A percentile compares a stretch with the other conserved stretches of the same genome.
These are phyloP conservation scores for Termitomyces sp. DNA, from an alignment of 768 basidiomycete species.

Conservation along the genomic window DNA sequence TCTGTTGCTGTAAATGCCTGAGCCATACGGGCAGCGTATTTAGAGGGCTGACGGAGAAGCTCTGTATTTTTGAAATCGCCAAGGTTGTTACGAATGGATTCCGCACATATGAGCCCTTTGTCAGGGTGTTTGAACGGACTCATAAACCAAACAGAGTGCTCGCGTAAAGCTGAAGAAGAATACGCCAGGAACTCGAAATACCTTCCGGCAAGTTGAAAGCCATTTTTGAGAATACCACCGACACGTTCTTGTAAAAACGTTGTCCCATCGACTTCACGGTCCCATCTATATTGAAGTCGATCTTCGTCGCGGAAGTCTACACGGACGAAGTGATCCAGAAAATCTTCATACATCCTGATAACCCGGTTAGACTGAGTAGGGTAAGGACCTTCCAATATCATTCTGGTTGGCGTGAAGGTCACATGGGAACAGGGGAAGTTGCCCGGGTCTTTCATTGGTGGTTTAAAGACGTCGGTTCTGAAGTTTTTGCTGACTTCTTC, in stretches of 20 bases:
- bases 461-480: constrained; percentile 10
- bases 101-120: constrained; percentile 44
- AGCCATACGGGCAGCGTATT: constrained; percentile 77
- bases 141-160: constrained; percentile 84
- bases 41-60: constrained; percentile 58
- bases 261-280: constrained; percentile 54
- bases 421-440: constrained; percentile 69
- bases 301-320: constrained; percentile 88
- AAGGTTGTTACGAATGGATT: constrained; percentile 53
- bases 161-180: constrained; percentile 69
- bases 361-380: constrained; percentile 75
- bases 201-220: constrained; percentile 67
- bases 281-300: constrained; percentile 66
- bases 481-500: constrained; percentile 27
- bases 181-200: constrained; percentile 79
- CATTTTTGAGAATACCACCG: constrained; percentile 50
- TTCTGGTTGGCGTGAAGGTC: constrained; percentile 70
- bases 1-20: constrained; percentile 85
- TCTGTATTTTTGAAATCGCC: constrained; percentile 58
- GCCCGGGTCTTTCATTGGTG: constrained; percentile 22
- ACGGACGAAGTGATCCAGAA: constrained; percentile 68
- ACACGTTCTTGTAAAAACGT: constrained; percentile 55
- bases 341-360: constrained; percentile 59
- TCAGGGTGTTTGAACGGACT: constrained; percentile 48
- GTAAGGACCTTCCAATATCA: constrained; percentile 74